Evolutionary conservation across 768 basidiomycete species (phyloP), one percentile per base, ranked within the genome.

Genomic region (Rhizopogon vesiculosus): DNA sequence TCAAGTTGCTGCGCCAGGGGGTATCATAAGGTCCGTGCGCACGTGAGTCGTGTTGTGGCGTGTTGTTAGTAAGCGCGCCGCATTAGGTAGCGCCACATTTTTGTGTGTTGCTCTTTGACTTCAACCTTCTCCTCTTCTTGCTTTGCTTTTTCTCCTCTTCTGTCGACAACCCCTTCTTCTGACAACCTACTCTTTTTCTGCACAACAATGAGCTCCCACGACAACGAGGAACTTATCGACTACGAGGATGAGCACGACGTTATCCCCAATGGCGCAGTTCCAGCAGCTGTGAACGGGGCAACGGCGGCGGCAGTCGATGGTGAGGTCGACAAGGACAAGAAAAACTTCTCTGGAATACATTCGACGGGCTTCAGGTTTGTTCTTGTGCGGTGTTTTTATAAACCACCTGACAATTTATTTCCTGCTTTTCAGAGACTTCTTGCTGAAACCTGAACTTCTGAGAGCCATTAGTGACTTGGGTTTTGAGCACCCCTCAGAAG

Each of bases 401-500:
- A 12, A 31, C 3, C 22, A 10, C 33, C 18, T 29, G 2, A 54
- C 18, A 18, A 28, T n/a, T 54, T 41, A 25, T 45, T 44, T 25
- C 25, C 5, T 2, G 44, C 13, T 4, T 51, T 58, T 64, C 64
- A 97, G 94, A 72, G 97, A 99, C 72, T 99, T 99, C 79, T 78
- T 99, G 70, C 78, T 98, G 73, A 99, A 98, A 76, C 93, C 97
- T 40, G 97, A 98, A 70, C 73, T 99, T 58, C 82, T 98, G 64
- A 89, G 97, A 56, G 95, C 97, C 49, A 99, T 99, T 71, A 94
- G 92, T 73, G 97, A 99, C 67, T 79, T 99, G n/a, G 97, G 97
- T 71, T 99, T 99, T 67, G 97, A 99, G 74, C 97, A 99, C 76
- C 97, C 97, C 53, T 98, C 96, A 50, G 97, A 99, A 83, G 97